Evolutionary conservation across 2,329 filamentous ascomycete genomes (phyloP).

Genomic region (Zelopaecilomyces penicillatus): DNA sequence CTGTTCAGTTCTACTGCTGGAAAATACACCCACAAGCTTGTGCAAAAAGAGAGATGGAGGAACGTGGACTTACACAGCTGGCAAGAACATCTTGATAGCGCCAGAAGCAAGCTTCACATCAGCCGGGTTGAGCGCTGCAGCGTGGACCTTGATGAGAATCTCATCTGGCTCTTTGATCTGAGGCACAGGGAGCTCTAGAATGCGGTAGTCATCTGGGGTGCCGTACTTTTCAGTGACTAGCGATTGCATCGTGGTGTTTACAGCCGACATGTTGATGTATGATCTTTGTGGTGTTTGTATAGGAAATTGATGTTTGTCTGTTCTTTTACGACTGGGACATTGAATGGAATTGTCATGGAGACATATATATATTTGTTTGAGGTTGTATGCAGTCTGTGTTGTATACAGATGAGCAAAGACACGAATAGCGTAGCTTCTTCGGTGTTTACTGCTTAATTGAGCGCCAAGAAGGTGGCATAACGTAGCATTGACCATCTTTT

Average conservation of each 20-base stretch:
- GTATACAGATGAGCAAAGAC: no score
- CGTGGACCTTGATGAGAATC: conserved; percentile 33
- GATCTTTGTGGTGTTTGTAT: no score
- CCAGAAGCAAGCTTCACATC: conserved; percentile 26
- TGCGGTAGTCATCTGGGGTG: conserved; percentile 28
- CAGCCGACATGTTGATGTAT: conserved; percentile 16
- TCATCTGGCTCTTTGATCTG: conserved; percentile 33
- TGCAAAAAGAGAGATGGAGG: conserved; percentile 6
- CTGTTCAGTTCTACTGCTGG: not conserved
- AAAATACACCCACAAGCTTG: not conserved
- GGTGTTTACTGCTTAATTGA: no score
- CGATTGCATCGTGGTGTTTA: conserved; percentile 34
- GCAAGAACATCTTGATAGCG: conserved; percentile 14
- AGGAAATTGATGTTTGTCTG: no score
- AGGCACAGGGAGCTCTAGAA: conserved; percentile 35
- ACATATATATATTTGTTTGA: no score
- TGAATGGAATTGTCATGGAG: no score
- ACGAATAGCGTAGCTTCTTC: no score
- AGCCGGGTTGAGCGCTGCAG: conserved; percentile 25
- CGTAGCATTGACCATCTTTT: no score
- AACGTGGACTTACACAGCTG: conserved; percentile 16
- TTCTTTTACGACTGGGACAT: no score
- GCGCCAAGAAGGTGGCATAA: no score
- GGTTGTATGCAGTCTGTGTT: no score
- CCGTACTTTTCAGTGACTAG: conserved; percentile 33